These are phyloP conservation scores for Pestalotiopsis sp. DNA, from an alignment of 2,329 filamentous ascomycete genomes.

Conservation along the genomic window DNA sequence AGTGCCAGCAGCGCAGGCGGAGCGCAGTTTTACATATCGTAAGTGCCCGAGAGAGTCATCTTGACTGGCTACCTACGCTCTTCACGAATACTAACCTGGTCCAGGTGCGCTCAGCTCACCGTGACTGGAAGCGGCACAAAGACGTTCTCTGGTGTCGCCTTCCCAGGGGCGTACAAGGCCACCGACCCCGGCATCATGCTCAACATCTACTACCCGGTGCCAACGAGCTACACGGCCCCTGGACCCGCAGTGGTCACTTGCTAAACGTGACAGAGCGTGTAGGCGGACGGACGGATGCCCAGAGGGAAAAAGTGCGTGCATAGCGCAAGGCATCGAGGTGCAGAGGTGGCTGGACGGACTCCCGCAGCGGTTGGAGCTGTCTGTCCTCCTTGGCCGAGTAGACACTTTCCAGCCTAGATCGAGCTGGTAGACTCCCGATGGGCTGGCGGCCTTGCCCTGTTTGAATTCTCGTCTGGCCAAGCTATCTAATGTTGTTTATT, in stretches of 20 bases:
- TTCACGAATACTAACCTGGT: not conserved
- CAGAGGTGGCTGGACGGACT: too few relatives aligned
- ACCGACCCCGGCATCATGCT: conserved; percentile 35
- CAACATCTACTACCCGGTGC: conserved; percentile 33
- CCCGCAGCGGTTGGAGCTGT: too few relatives aligned
- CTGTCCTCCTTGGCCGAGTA: too few relatives aligned
- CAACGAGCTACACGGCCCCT: conserved; percentile 29
- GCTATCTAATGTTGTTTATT: too few relatives aligned
- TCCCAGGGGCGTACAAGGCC: conserved; percentile 39
- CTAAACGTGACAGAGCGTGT: not conserved
- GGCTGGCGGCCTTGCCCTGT: too few relatives aligned
- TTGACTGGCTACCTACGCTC: not conserved
- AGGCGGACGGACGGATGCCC: not conserved
- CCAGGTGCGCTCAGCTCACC: conserved; percentile 34
- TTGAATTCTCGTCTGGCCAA: too few relatives aligned
- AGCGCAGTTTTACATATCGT: conserved; percentile 48
- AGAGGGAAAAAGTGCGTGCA: too few relatives aligned
- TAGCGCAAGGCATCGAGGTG: too few relatives aligned
- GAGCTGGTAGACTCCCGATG: too few relatives aligned
- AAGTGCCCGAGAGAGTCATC: conserved; percentile 17
- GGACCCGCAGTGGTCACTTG: conserved; percentile 25
- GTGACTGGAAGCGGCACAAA: conserved; percentile 45
- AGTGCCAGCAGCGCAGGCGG: conserved; percentile 40
- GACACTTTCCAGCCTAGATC: too few relatives aligned
- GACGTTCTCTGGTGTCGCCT: conserved; percentile 26